phyloP scores from a whole-genome alignment of 768 basidiomycete genomes.

The Amanita polypyramis region DNA sequence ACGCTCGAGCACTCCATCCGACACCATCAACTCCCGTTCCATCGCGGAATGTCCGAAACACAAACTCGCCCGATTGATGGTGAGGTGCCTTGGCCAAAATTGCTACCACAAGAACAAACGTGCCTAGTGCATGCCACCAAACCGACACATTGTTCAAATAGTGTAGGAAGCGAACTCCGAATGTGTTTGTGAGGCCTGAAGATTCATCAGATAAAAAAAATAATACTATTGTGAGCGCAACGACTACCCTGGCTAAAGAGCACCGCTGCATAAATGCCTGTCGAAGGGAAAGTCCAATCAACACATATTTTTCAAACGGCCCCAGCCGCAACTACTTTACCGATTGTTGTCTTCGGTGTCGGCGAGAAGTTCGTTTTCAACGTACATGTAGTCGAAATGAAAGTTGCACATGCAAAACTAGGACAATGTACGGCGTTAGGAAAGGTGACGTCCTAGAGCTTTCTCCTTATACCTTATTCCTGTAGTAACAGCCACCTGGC shows the following conservation, averaged over 20 bases:
- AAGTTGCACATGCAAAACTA: conserved; percentile 58
- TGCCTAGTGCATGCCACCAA: conserved; percentile 67
- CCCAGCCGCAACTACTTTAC: conserved; percentile 15
- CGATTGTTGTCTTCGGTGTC: conserved; percentile 49
- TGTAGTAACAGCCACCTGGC: conserved; percentile 70
- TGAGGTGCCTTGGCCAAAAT: conserved; percentile 62
- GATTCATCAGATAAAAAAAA: background rate
- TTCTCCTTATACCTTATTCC: conserved; percentile 42
- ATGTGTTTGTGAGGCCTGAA: conserved; percentile 60
- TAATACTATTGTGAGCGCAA: background rate
- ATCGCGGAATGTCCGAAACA: conserved; percentile 64
- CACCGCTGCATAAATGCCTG: conserved; percentile 55
- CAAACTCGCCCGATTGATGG: conserved; percentile 58
- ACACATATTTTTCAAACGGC: background rate
- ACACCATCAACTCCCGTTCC: conserved; percentile 40
- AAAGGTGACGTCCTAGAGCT: background rate
- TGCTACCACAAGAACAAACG: conserved; percentile 54
- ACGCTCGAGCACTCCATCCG: conserved; percentile 63
- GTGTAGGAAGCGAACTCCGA: conserved; percentile 55
- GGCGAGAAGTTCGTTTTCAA: conserved; percentile 50
- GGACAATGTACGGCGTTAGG: background rate
- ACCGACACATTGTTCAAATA: conserved; percentile 66
- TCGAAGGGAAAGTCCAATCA: background rate
- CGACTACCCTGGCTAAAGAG: conserved; percentile 49
- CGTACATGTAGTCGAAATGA: conserved; percentile 54